Evolutionary conservation across 2,329 filamentous ascomycete species (phyloP), one percentile per base, ranked within the genome.

Genomic region (Cladosporium oxysporum): DNA sequence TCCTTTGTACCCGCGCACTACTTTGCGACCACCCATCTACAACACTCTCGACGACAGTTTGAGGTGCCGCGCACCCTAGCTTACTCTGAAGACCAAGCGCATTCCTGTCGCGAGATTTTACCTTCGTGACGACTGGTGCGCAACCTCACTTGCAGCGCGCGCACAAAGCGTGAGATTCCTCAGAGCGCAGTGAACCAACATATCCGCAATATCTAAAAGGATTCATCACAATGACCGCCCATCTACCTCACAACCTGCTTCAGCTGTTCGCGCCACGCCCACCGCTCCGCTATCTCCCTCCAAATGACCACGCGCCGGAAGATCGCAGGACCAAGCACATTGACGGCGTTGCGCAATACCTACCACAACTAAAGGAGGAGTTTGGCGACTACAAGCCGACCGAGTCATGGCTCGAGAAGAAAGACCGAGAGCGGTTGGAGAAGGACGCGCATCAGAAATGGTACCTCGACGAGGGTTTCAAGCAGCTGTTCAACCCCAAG

Each of bases 251-350:
- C 65, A 94, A 96, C 77, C 87, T 98, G 67, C 86, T 98, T 74
- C 91, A 91, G 80, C 91, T 98, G 72, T 99, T 99, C 83, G 91
- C 94, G 81, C 92, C 95, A 77, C 91, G 95, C 67, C 95, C 95
- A 73, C 91, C 94, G 67, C 83, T 98, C 77, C 91, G 93, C 79
- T 98, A 92, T 85, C 88, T 97, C 67, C 90, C 91, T 67, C 91
- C 93, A 7, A 84, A 86, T 72, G 94, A 98, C 80, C 85, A 91
- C 77, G 87, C 93, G 68, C 90, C 93, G 12, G 92, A 95, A 79
- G 87, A 93, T 71, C 90, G 92, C 73, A 88, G 85, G 77, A 96
- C 92, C 21, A 87, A 89, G 68, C 82, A 85, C 63, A 87, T 97
- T 69, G 83, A 83, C 26, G 92, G 92, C 62, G 78, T 98, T 66